Evolutionary conservation across 768 basidiomycete species (phyloP).

Genomic region (Boletus edulis): DNA sequence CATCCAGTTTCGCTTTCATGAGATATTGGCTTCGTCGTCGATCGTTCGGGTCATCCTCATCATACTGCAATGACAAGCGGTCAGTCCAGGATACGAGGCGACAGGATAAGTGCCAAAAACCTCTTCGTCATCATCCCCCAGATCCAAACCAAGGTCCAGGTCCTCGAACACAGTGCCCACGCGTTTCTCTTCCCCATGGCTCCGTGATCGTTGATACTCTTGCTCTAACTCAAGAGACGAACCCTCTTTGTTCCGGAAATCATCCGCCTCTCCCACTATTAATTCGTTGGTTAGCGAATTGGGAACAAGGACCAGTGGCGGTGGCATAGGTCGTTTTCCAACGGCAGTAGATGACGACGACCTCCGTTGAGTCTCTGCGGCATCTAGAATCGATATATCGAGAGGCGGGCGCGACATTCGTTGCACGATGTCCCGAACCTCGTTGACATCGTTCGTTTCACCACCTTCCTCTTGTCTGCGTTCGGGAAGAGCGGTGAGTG

Average conservation of each 20-base stretch:
- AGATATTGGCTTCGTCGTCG: slow-evolving; percentile 70
- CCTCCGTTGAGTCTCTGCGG: slow-evolving; percentile 33
- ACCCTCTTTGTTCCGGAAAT: slow-evolving; percentile 17
- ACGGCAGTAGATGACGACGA: slow-evolving; percentile 35
- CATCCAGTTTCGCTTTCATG: slow-evolving; percentile 74
- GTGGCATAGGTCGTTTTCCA: slow-evolving; percentile 48
- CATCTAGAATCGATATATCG: slow-evolving; percentile 39
- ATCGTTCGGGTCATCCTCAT: slow-evolving; percentile 71
- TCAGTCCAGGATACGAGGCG: slow-evolving; percentile 10
- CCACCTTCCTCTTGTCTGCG: slow-evolving; percentile 25
- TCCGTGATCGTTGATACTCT: slow-evolving; percentile 31
- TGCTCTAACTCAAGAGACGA: slow-evolving; percentile 26
- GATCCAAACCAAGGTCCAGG: slow-evolving; percentile 42
- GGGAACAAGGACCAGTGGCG: slow-evolving; percentile 54
- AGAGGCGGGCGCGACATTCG: slow-evolving; percentile 39
- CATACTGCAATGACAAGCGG: slow-evolving; percentile 43
- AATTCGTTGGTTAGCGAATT: slow-evolving; percentile 31
- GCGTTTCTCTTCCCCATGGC: slow-evolving; percentile 42
- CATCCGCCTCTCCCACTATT: slow-evolving; percentile 23
- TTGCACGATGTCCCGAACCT: slow-evolving; percentile 36
- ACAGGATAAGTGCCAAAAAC: slow-evolving; percentile 31
- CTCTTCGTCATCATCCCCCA: slow-evolving; percentile 43
- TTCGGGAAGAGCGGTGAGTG: slow-evolving; percentile 30
- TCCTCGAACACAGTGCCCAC: slow-evolving; percentile 47
- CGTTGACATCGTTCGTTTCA: slow-evolving; percentile 33